Percentiles rank a stretch among this genome's conserved stretches.
These are phyloP conservation scores for Corchorus olitorius DNA, from an alignment of 345 rosid species.

Conservation along the genomic window DNA sequence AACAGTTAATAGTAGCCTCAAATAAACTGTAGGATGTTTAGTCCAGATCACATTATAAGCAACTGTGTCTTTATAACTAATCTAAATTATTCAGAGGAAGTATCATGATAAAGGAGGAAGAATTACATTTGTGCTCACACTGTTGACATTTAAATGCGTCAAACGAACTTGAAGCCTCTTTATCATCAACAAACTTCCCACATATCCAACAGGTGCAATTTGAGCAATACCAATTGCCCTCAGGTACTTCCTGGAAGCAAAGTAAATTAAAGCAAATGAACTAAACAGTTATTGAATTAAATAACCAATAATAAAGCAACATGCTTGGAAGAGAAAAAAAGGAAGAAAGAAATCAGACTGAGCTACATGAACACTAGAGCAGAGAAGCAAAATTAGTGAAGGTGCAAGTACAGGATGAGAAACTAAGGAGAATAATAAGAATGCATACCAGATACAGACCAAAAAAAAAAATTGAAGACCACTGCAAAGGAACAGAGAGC, in stretches of 20 bases:
- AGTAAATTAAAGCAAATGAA: constrained; percentile 16
- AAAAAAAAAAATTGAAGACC: no score
- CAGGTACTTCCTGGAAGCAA: constrained; percentile 74
- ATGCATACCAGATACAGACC: background rate
- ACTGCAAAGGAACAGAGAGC: no score
- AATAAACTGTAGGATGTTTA: background rate
- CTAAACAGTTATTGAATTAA: background rate
- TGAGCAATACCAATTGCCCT: constrained; percentile 92
- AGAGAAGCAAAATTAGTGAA: constrained; percentile 6
- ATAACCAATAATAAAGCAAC: background rate
- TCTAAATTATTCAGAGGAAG: background rate
- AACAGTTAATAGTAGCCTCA: background rate
- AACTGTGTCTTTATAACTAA: constrained; percentile 17
- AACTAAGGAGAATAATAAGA: constrained; percentile 9
- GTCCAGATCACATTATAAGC: constrained; percentile 14
- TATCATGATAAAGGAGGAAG: constrained; percentile 7
- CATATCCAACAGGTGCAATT: constrained; percentile 87
- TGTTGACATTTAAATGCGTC: constrained; percentile 71
- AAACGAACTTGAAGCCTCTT: constrained; percentile 40
- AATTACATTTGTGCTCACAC: constrained; percentile 88
- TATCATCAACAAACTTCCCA: constrained; percentile 63
- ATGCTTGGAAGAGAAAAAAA: background rate
- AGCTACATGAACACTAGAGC: background rate
- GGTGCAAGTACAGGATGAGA: background rate
- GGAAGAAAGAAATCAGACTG: background rate